phyloP scores from a whole-genome alignment of 2,329 filamentous ascomycete species.

The Mycogone perniciosa region DNA sequence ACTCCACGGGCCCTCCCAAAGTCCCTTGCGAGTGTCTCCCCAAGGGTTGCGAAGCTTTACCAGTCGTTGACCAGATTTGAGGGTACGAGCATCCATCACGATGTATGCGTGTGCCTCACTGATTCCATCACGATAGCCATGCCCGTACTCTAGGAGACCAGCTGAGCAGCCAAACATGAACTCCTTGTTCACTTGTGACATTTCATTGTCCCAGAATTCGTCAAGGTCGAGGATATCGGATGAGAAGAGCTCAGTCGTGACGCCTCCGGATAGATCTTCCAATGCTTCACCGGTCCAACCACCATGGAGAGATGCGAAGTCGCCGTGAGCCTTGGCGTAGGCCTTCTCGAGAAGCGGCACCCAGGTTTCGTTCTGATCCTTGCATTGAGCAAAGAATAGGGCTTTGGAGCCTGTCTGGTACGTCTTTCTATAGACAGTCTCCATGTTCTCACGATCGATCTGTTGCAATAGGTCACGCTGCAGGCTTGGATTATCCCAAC shows the following conservation, averaged over 20 bases:
- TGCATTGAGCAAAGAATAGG: slow-evolving; percentile 71
- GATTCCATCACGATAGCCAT: slow-evolving; percentile 54
- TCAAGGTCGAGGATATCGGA: slow-evolving; percentile 72
- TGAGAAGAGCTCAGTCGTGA: slow-evolving; percentile 62
- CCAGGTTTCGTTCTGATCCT: slow-evolving; percentile 76
- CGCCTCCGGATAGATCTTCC: slow-evolving; percentile 59
- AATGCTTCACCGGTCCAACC: slow-evolving; percentile 61
- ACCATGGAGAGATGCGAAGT: slow-evolving; percentile 64
- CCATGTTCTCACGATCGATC: slow-evolving; percentile 65
- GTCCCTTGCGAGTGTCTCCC: slow-evolving; percentile 51
- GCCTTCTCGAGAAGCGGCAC: slow-evolving; percentile 75
- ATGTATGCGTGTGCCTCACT: slow-evolving; percentile 54
- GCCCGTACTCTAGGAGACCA: slow-evolving; percentile 57
- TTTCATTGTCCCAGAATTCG: slow-evolving; percentile 75
- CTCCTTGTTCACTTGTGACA: slow-evolving; percentile 72
- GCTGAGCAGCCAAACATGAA: slow-evolving; percentile 70
- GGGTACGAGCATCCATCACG: slow-evolving; percentile 50
- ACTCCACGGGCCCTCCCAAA: slow-evolving; percentile 55
- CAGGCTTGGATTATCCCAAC: slow-evolving; percentile 72
- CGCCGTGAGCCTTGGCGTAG: slow-evolving; percentile 77
- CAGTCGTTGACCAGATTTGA: slow-evolving; percentile 47
- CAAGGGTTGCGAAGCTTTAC: slow-evolving; percentile 56
- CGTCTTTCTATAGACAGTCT: slow-evolving; percentile 62
- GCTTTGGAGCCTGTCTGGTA: slow-evolving; percentile 72
- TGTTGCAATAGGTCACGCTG: slow-evolving; percentile 70